Base-by-base conservation (phyloP, 495 filamentous ascomycete genomes). In the Tricharina praecox region DNA sequence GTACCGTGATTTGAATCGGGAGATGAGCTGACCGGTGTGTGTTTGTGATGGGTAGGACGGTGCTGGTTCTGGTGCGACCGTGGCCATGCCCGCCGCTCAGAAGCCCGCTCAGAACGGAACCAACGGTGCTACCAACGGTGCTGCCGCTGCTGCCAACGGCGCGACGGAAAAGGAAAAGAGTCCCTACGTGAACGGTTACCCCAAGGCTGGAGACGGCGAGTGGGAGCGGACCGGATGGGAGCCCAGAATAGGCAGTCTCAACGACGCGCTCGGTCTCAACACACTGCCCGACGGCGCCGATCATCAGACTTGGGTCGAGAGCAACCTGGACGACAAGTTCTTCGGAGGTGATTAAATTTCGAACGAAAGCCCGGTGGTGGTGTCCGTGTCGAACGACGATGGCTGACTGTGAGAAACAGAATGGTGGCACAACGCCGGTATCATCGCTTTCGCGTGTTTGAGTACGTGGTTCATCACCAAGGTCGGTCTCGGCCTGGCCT, bases 381-480 rank as follows among this genome's bases (percentile, higher is more conserved):
- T n/a, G n/a, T 15, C 28, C 13, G 28, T 7, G 7, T 13, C 7
- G 28, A 32, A 32, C 28, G 28, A 32, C 28, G 13, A 7, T 7
- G 9, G 20, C 39, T 16, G 26, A 30, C 39, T 9, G 39, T 23
- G 13, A 39, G 23, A 8, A 16, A n/a, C 50, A 84, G 88, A 95
- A 57, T 99, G 90, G 90, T 96, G 95, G 63, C 85, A 96, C 62
- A 96, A 99, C 63, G 78, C 86, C 13, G 90, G 67, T 21, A 69
- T 96, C 47, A 95, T 99, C 53, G 69, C 84, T 35, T 95, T 99
- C 56, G 85, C 90, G 20, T 94, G 85, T 56, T 68, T 99, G 20
- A 68, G 75, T 20, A 94, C 88, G 1, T 99, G 88, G 87, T 64
- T 93, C 3, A 66, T 94, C 33, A 90, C 87, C 10, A 68, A 86